Base-by-base conservation (phyloP, 2,329 filamentous ascomycete species). In the Paradendryphiella salina region DNA sequence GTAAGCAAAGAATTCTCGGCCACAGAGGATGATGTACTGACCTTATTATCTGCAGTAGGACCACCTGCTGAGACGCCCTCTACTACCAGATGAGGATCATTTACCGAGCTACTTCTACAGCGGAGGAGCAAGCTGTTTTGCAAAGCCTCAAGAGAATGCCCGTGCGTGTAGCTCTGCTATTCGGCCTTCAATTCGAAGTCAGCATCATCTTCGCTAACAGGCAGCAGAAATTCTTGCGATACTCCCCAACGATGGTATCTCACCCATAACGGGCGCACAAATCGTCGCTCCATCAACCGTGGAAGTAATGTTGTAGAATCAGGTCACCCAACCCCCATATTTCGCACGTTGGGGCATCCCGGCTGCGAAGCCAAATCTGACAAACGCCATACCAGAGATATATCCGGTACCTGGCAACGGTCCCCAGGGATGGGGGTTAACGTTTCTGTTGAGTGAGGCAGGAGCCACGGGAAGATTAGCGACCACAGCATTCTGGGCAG, bases 391-490 rank as follows among this genome's bases (percentile, higher is more conserved):
- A 11, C 21, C 37, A 6, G 35, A 47, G 23, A 47, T 51, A 20
- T 26, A 28, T 33, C 37, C 32, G 18, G 32, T 32, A 18, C 43
- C 43, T 23, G 33, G 43, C 15, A 37, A 37, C 14, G 35, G 31
- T 11, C 35, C 32, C 15, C 23, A 51, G 23, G 31, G 36, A 40
- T 51, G 44, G 45, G 37, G 43, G 1, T 38, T 29, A 26, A 51
- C 35, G 15, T 41, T 33, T 17, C 17, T 32, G 36, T 34, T 29
- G 13, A 47, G 20, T 11, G 21, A 18, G 15, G 32, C 42, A 13
- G 15, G 32, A 20, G 18, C 32, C 13, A 3, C 32, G 7, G 14
- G 36, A 23, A 18, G 31, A 18, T 20, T 43, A 28, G 36, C 18
- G 13, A 33, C 31, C 31, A 20, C 43, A 14, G 33, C 26, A 35